Base-by-base conservation (phyloP, 225 moss, liverwort and hornwort species). In the Antitrichia curtipendula region DNA sequence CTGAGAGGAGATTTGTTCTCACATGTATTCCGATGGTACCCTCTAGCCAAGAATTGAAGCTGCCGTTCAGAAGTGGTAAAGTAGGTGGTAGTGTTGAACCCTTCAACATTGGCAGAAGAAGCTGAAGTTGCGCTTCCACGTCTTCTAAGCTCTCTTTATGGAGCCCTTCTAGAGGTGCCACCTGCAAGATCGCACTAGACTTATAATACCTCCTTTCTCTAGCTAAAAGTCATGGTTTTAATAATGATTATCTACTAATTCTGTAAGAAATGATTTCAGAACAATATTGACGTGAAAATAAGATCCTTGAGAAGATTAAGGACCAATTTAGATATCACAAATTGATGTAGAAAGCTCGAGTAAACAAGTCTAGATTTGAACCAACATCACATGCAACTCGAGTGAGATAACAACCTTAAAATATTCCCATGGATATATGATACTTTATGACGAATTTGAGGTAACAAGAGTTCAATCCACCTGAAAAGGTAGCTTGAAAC, bases 111-210 rank as follows among this genome's bases (percentile, higher is more conserved):
- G 88, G 88, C 73, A 94, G 84, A 65, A 97, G 89, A 82, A 96
- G 75, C 69, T 92, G 90, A 62, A 99, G 90, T 88, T 99, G 99
- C 85, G 91, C 95, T 87, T 96, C 95, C 24, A 90, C 99, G 86
- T 99, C 99, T 83, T 92, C 86, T 68, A 97, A 88, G 80, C 88
- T 95, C 83, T 99, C 99, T 62, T 92, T 85, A 82, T 97, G 97
- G 78, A 99, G 93, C 75, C 97, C 97, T 87, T 93, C 88, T 73
- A 99, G 78, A 80, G 99, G 99, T 58, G 95, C 94, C 88, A 96
- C 94, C 99, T 99, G 92, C 77, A 91, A 82, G 69, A 86, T 72
- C 52, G 43, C 68, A 81, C 59, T n/a, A 52, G 21, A 76, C 31
- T 81, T 71, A 75, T 32, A n/a, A 38, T 77, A 68, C 38, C 65